A percentile compares a stretch with the other conserved stretches of the same genome.
Conservation (phyloP, 2,329 filamentous ascomycete genomes). For the Ceratocystis smalleyi region DNA sequence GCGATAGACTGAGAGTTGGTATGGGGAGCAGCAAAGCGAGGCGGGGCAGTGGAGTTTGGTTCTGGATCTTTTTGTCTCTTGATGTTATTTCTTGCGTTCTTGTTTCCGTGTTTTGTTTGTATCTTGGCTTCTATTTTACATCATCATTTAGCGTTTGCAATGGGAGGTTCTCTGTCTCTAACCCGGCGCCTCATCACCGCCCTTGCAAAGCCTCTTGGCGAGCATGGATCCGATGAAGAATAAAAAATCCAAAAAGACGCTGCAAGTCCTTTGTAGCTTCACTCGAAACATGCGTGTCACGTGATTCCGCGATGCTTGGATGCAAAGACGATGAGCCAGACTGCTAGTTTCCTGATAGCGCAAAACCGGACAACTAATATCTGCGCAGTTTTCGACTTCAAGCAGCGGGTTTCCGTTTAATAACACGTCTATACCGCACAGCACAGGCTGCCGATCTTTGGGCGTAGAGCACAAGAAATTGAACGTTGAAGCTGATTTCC, state of each 20-base stretch:
- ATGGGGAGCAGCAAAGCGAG: background rate
- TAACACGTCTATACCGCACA: background rate
- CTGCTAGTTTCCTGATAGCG: background rate
- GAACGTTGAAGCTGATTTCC: constrained; percentile 18
- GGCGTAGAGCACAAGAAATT: background rate
- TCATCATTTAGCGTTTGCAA: background rate
- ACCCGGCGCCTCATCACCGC: background rate
- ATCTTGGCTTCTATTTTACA: background rate
- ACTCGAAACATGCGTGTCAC: background rate
- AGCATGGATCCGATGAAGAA: too few relatives aligned
- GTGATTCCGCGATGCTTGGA: background rate
- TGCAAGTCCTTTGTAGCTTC: too few relatives aligned
- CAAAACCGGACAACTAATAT: too few relatives aligned
- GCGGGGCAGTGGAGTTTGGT: background rate
- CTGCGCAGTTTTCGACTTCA: too few relatives aligned
- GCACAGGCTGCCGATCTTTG: background rate
- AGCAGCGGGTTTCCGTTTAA: background rate
- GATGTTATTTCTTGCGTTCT: background rate
- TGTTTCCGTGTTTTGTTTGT: background rate
- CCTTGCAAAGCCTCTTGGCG: too few relatives aligned
- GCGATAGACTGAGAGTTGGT: background rate
- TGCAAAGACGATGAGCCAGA: background rate
- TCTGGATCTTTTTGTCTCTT: background rate
- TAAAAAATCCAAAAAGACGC: too few relatives aligned
- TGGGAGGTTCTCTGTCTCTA: background rate